A percentile compares a stretch with the other conserved stretches of the same genome.
These are phyloP conservation scores for Epipyxis sp. DNA, from an alignment of 108 stramenopile species.

Conservation along the genomic window DNA sequence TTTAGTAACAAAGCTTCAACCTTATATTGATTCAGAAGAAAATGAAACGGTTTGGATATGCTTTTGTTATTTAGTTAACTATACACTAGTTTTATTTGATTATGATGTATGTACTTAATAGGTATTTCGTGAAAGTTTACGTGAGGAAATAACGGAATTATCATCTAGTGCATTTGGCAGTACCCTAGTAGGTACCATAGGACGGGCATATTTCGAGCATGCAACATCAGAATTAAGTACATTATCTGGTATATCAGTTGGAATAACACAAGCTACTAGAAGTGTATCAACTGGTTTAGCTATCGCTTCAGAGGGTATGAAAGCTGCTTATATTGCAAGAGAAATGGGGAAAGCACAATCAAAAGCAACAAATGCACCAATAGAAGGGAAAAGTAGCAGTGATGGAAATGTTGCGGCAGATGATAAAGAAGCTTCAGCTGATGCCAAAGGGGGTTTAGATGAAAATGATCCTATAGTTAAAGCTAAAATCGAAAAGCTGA, in stretches of 20 bases:
- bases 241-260: background rate
- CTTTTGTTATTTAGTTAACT: too few species aligned
- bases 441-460: background rate
- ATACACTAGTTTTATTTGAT: too few species aligned
- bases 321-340: background rate
- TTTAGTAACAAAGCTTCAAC: background rate
- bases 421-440: background rate
- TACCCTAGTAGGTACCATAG: background rate
- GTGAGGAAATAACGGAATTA: background rate
- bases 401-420: too few species aligned
- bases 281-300: background rate
- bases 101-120: too few species aligned
- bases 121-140: background rate
- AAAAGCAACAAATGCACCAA: too few species aligned
- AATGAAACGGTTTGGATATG: too few species aligned
- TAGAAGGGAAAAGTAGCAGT: too few species aligned
- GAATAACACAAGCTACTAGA: background rate
- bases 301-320: background rate
- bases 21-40: background rate
- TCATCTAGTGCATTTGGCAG: background rate
- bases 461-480: background rate
- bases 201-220: slow-evolving; percentile 1
- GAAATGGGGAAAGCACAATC: background rate
- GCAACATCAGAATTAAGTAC: background rate
- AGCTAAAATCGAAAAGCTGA: background rate